Base-by-base conservation (phyloP, 331 rosid genomes). In the Arachis monticola region DNA sequence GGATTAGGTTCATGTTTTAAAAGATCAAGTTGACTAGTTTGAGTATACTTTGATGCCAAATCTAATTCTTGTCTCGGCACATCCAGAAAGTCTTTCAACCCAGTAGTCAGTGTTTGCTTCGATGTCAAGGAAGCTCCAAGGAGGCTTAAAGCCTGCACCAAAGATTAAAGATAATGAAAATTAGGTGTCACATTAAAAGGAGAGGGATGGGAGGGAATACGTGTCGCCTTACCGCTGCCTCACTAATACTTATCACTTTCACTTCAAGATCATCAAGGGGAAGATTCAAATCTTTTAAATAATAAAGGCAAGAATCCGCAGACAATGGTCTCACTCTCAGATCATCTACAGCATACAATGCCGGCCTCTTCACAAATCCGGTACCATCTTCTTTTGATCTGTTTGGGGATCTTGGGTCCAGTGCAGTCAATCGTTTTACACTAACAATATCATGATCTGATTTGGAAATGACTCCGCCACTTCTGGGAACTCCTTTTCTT, bases 81-180 rank as follows among this genome's bases (percentile, higher is more conserved):
- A 41, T 61, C 7, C 38, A 77, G 17, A 62, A 77, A 69, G 3
- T 52, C 51, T 42, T 69, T 31, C 55, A 77, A 56, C 30, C 70
- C 81, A 61, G 50, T 62, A 77, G 76, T 61, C 13, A 77, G 55
- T 30, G 81, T 52, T 69, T 1, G 41, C 13, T 69, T 69, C n/a
- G 81, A 69, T 11, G 67, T 77, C 76, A 77, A 41, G 8, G 81
- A 77, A 52, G 81, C 71, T 69, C 50, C 47, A 55, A 77, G 64
- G 27, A 77, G 81, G 41, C 60, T 77, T 47, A 69, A 77, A 59
- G 76, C 81, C 81, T 77, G 42, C 71, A 77, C 38, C 67, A 55
- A 2, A 76, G 56, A 10, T 38, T 45, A 13, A 8, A 6, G 51
- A 6, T 38, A 40, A 63, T 63, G 51, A 38, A 48, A 63, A 63